A percentile compares a stretch with the other conserved stretches of the same genome.
These are phyloP conservation scores for Ophiostoma quercus DNA, from an alignment of 2,329 filamentous ascomycete species.

Conservation along the genomic window DNA sequence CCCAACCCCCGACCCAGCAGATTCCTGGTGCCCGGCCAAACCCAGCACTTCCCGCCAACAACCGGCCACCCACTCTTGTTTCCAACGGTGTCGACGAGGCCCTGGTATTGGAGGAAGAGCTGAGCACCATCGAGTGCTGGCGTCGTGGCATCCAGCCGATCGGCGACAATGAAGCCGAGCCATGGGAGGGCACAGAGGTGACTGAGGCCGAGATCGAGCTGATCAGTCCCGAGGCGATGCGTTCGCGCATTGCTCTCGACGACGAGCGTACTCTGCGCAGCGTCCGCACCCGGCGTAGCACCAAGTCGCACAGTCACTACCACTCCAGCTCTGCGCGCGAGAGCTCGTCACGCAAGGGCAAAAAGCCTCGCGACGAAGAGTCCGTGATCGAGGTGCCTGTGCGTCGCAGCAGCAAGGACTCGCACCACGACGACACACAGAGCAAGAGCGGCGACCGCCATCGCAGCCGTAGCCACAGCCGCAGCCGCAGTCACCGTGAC, in stretches of 20 bases:
- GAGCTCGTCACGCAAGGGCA: conserved; percentile 25
- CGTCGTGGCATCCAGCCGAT: conserved; percentile 47
- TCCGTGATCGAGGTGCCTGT: not conserved
- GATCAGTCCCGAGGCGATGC: conserved; percentile 52
- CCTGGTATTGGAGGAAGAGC: conserved; percentile 52
- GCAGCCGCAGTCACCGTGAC: conserved; percentile 33
- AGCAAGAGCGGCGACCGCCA: conserved; percentile 32
- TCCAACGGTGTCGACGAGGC: conserved; percentile 46
- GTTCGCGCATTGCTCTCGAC: conserved; percentile 38
- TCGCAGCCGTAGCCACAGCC: conserved; percentile 34
- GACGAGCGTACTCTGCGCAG: conserved; percentile 34
- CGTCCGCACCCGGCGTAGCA: conserved; percentile 30
- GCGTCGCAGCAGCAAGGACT: conserved; percentile 26
- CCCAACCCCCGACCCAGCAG: conserved; percentile 21
- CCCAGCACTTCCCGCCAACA: not conserved
- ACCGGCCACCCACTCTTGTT: not conserved
- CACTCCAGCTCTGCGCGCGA: conserved; percentile 24
- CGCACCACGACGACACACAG: not conserved
- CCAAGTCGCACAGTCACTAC: conserved; percentile 29
- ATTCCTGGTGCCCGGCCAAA: not conserved
- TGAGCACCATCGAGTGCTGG: conserved; percentile 56
- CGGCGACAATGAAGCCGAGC: conserved; percentile 35
- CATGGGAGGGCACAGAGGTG: conserved; percentile 7
- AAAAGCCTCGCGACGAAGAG: not conserved
- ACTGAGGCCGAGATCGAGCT: conserved; percentile 45